phyloP scores from a whole-genome alignment of 257 asterid genomes.

The Rhazya stricta region DNA sequence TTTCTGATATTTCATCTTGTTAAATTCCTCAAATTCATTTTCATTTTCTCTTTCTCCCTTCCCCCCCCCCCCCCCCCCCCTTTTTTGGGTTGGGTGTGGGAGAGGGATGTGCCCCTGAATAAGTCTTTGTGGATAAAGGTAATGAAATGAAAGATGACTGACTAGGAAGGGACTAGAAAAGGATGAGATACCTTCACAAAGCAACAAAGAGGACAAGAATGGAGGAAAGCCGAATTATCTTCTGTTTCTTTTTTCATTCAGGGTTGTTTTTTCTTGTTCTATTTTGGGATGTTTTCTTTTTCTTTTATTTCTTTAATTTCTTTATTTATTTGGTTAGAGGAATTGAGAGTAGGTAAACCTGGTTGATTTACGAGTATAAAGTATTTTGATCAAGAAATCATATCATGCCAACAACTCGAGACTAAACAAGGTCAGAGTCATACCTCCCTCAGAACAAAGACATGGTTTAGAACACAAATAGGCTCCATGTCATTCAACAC shows the following conservation, averaged over 20 bases:
- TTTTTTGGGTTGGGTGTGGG: neutral
- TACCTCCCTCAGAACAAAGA: conserved; percentile 97
- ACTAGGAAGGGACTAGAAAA: neutral
- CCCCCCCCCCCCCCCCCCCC: too few species aligned
- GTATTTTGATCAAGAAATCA: neutral
- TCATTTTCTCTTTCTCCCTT: neutral
- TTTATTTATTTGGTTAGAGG: neutral
- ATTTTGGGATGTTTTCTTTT: neutral
- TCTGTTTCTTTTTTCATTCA: neutral
- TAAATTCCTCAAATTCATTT: neutral
- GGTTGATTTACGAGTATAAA: neutral
- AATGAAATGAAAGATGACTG: neutral
- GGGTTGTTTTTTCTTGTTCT: too few species aligned
- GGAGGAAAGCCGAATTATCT: neutral
- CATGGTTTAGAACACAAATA: conserved; percentile 93
- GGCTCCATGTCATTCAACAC: conserved; percentile 99
- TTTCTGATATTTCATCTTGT: neutral
- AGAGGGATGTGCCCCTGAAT: neutral
- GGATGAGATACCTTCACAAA: neutral
- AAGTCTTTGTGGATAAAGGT: neutral
- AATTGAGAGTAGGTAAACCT: neutral
- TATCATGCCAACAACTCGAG: neutral
- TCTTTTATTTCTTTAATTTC: neutral
- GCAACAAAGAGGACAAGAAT: neutral
- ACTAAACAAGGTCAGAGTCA: neutral